These are phyloP conservation scores for Boletus reticulatus DNA, from an alignment of 768 basidiomycete species.

Conservation along the genomic window DNA sequence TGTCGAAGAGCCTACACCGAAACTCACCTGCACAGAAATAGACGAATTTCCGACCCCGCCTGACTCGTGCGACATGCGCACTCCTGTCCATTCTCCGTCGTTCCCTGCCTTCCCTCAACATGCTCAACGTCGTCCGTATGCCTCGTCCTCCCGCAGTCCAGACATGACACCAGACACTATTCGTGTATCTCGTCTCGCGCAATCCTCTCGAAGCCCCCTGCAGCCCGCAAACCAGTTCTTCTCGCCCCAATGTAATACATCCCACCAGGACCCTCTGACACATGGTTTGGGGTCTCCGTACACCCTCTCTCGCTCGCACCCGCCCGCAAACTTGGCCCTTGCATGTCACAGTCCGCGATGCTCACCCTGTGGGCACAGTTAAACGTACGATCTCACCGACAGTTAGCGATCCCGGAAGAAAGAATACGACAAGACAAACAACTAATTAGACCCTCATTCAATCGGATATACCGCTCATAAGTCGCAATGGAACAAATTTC, in stretches of 20 bases:
- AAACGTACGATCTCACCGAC: neutral
- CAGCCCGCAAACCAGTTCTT: conserved; percentile 28
- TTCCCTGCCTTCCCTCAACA: neutral
- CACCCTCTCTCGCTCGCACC: neutral
- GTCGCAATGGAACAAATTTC: conserved; percentile 10
- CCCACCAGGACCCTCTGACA: conserved; percentile 10
- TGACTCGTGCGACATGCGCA: conserved; percentile 7
- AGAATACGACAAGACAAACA: conserved; percentile 1
- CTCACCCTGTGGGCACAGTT: conserved; percentile 8
- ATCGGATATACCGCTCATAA: conserved; percentile 14
- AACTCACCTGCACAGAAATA: conserved; percentile 18
- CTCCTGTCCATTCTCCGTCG: conserved; percentile 9
- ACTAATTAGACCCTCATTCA: conserved; percentile 19
- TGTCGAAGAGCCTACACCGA: conserved; percentile 31
- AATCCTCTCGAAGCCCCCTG: conserved; percentile 21
- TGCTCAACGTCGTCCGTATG: conserved; percentile 19
- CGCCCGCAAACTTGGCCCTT: conserved; percentile 12
- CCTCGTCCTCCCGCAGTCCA: conserved; percentile 34
- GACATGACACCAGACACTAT: conserved; percentile 42
- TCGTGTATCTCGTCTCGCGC: conserved; percentile 30
- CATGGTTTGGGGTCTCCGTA: conserved; percentile 7
- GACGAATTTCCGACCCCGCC: conserved; percentile 11
- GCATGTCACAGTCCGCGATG: conserved; percentile 12
- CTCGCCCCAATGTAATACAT: conserved; percentile 1
- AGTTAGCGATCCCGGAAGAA: neutral